These are phyloP conservation scores for Beauveria caledonica DNA, from an alignment of 2,329 filamentous ascomycete species.

Conservation along the genomic window DNA sequence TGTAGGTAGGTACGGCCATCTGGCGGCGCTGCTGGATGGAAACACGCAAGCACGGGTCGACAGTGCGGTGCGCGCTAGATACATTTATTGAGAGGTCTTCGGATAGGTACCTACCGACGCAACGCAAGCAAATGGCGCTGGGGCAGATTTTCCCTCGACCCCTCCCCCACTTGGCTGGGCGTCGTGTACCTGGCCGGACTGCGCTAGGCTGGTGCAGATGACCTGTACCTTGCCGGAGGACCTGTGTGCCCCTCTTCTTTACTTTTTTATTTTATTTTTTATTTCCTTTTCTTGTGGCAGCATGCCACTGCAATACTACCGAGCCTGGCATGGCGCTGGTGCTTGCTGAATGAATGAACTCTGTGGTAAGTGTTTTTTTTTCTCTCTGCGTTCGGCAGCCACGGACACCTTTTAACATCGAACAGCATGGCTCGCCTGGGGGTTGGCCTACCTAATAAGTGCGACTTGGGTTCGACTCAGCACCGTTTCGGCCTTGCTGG, in stretches of 20 bases:
- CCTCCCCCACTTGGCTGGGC: conserved; percentile 12
- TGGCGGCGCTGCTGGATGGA: neutral
- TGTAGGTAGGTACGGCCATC: neutral
- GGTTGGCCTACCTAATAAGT: neutral
- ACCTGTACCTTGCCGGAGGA: conserved; percentile 26
- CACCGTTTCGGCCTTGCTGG: neutral
- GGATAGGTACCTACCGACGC: too few species aligned
- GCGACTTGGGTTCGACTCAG: neutral
- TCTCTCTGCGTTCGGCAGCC: neutral
- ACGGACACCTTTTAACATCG: conserved; percentile 1
- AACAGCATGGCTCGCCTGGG: neutral
- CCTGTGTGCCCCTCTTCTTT: conserved; percentile 1
- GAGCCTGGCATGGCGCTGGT: too few species aligned
- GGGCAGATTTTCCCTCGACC: conserved; percentile 4
- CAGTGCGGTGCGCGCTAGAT: neutral
- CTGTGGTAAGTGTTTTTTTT: neutral
- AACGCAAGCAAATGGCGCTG: neutral
- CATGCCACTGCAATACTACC: too few species aligned
- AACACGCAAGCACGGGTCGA: neutral
- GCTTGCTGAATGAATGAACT: too few species aligned
- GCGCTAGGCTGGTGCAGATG: conserved; percentile 27
- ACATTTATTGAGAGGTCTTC: too few species aligned
- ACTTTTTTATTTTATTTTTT: neutral
- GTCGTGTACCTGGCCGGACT: conserved; percentile 27
- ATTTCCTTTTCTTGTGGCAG: neutral